Percentiles rank a stretch among this genome's conserved stretches.
Evolutionary conservation across 2,329 filamentous ascomycete species (phyloP).

Genomic region (Exophiala viscosa): DNA sequence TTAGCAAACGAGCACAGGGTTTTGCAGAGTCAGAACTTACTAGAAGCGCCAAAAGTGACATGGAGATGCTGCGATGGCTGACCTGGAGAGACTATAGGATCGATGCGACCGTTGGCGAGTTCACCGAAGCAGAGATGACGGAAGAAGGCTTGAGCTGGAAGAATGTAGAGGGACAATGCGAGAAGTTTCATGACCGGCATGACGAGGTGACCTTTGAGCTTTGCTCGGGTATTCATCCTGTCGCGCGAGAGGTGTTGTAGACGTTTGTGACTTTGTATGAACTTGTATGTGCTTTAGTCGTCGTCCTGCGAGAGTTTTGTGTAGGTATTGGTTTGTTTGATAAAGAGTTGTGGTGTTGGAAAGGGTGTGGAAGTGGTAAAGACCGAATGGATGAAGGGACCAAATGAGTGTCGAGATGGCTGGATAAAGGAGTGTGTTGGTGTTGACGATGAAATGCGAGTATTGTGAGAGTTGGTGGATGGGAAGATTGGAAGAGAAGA

Average conservation of each 20-base stretch:
- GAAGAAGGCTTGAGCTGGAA: slow-evolving; percentile 65
- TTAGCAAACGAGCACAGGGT: background rate
- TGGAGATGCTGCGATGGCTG: slow-evolving; percentile 64
- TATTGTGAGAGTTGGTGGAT: background rate
- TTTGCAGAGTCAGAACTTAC: slow-evolving; percentile 52
- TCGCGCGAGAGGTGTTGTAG: background rate
- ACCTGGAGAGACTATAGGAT: slow-evolving; percentile 68
- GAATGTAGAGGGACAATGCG: slow-evolving; percentile 3
- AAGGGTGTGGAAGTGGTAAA: background rate
- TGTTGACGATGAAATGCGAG: background rate
- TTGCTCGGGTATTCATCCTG: slow-evolving; percentile 3
- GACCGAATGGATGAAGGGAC: too few relatives aligned
- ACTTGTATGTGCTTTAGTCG: background rate
- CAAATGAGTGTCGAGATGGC: background rate
- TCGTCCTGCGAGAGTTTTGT: background rate
- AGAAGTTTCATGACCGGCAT: slow-evolving; percentile 2
- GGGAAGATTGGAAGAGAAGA: background rate
- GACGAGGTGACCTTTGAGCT: slow-evolving; percentile 6
- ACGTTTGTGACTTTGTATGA: background rate
- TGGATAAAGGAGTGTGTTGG: background rate
- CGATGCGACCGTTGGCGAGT: slow-evolving; percentile 67
- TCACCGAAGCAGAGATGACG: slow-evolving; percentile 78
- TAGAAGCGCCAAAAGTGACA: slow-evolving; percentile 68
- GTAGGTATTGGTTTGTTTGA: background rate
- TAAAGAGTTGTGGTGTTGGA: background rate